Conservation (phyloP, 2,329 filamentous ascomycete genomes). For the Cercospora sp. region DNA sequence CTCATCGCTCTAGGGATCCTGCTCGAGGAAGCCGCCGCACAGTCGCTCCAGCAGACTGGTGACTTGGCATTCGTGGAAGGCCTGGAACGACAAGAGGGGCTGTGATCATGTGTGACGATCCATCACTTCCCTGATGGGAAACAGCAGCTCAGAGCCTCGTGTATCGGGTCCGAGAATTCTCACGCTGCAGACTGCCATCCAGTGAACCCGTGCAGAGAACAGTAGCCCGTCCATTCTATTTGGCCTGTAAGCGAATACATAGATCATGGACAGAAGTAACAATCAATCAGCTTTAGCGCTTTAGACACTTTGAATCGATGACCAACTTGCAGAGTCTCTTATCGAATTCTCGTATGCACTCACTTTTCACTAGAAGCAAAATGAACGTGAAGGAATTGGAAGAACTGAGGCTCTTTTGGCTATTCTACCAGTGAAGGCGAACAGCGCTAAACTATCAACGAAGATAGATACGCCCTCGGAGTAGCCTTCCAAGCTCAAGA, state of each 20-base stretch:
- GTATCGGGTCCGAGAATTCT: background rate
- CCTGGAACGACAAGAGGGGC: background rate
- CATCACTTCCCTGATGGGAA: background rate
- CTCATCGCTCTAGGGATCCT: conserved; percentile 73
- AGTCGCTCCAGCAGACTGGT: conserved; percentile 63
- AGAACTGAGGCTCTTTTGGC: conserved; percentile 36
- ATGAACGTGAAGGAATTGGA: conserved; percentile 20
- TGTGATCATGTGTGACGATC: background rate
- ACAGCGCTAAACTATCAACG: conserved; percentile 25
- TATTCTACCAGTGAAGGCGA: conserved; percentile 39
- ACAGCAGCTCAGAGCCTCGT: background rate
- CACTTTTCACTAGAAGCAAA: background rate
- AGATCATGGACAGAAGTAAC: background rate
- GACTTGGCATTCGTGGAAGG: conserved; percentile 70
- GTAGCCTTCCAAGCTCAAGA: conserved; percentile 27
- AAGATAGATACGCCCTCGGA: conserved; percentile 31
- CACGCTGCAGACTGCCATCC: background rate
- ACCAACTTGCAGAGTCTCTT: background rate
- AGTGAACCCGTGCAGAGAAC: background rate
- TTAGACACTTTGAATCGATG: background rate
- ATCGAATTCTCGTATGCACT: background rate
- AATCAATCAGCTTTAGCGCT: background rate
- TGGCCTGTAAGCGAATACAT: background rate
- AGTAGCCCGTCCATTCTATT: background rate
- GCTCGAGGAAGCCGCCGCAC: conserved; percentile 67